These are phyloP conservation scores for Ogataea nitratoaversa DNA, from an alignment of 805 yeast species.

Conservation along the genomic window DNA sequence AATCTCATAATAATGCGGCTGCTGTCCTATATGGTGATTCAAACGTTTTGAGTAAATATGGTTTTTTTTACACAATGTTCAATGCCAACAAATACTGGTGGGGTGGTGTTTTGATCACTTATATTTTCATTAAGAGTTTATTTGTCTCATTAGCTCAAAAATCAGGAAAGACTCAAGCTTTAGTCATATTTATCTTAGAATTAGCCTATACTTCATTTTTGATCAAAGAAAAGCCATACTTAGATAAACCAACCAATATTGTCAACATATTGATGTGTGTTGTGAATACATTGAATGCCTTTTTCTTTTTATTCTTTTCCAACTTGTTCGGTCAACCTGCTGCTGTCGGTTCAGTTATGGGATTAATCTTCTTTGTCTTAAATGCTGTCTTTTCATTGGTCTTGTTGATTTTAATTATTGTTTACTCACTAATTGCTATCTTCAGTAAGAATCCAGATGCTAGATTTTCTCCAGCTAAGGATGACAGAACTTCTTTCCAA, in stretches of 20 bases:
- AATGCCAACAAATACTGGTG: constrained; percentile 81
- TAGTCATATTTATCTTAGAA: constrained; percentile 74
- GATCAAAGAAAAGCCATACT: constrained; percentile 65
- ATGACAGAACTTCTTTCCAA: constrained; percentile 90
- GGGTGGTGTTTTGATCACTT: constrained; percentile 58
- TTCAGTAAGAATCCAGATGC: constrained; percentile 85
- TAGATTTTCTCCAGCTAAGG: constrained; percentile 82
- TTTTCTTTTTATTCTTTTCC: constrained; percentile 81
- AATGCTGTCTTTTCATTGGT: constrained; percentile 86
- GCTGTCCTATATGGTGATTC: constrained; percentile 81
- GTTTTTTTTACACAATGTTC: constrained; percentile 88
- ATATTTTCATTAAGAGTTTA: constrained; percentile 61
- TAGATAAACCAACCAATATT: constrained; percentile 79
- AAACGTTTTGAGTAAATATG: constrained; percentile 68
- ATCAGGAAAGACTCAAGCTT: constrained; percentile 77
- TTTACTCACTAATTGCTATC: constrained; percentile 56
- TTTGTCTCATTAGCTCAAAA: constrained; percentile 77
- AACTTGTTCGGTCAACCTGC: constrained; percentile 78
- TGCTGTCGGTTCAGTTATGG: constrained; percentile 81
- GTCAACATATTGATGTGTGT: constrained; percentile 68
- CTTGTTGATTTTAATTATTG: constrained; percentile 65
- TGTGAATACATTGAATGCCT: constrained; percentile 73
- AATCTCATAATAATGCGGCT: constrained; percentile 72
- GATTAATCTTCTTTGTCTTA: constrained; percentile 81
- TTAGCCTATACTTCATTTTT: constrained; percentile 61